phyloP scores from a whole-genome alignment of 2,329 filamentous ascomycete species.

The Aspergillus sp. region DNA sequence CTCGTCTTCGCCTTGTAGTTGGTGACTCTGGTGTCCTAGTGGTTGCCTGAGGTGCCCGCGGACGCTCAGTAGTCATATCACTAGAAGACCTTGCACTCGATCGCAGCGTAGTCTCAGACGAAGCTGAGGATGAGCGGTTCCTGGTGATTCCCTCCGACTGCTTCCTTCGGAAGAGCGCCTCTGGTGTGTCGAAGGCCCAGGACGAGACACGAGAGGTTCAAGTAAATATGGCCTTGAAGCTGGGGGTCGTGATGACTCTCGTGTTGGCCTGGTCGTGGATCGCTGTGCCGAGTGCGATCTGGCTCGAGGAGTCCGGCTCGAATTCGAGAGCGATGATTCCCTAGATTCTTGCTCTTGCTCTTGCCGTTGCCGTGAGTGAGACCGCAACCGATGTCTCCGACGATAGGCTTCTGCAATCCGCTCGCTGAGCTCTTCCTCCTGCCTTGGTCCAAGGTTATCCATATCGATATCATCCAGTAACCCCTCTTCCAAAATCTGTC shows the following conservation, averaged over 20 bases:
- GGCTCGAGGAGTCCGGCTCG: slow-evolving; percentile 20
- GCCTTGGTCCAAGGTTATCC: slow-evolving; percentile 71
- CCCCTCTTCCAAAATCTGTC: slow-evolving; percentile 81
- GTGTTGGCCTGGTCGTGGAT: slow-evolving; percentile 10
- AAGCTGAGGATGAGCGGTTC: slow-evolving; percentile 24
- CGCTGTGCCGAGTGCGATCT: slow-evolving; percentile 26
- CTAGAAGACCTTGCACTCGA: slow-evolving; percentile 28
- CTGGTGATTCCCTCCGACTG: slow-evolving; percentile 27
- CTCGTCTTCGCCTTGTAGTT: slow-evolving; percentile 20
- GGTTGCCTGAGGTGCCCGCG: slow-evolving; percentile 19
- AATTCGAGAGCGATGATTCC: slow-evolving; percentile 22
- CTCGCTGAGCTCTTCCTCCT: slow-evolving; percentile 84
- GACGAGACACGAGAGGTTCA: slow-evolving; percentile 18
- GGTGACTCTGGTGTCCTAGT: slow-evolving; percentile 17
- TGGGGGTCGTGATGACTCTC: slow-evolving; percentile 17
- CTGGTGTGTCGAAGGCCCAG: slow-evolving; percentile 20
- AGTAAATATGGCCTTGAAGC: slow-evolving; percentile 28
- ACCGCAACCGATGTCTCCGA: slow-evolving; percentile 54
- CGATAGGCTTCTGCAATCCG: slow-evolving; percentile 84
- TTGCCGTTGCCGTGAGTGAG: slow-evolving; percentile 27
- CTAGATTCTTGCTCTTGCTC: slow-evolving; percentile 14
- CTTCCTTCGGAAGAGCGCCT: slow-evolving; percentile 31
- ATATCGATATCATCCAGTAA: slow-evolving; percentile 81
- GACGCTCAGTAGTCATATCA: slow-evolving; percentile 28
- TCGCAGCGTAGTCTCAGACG: slow-evolving; percentile 26